Evolutionary conservation across 2,329 filamentous ascomycete genomes (phyloP), one percentile per base, ranked within the genome.

Genomic region (Clonostachys solani): DNA sequence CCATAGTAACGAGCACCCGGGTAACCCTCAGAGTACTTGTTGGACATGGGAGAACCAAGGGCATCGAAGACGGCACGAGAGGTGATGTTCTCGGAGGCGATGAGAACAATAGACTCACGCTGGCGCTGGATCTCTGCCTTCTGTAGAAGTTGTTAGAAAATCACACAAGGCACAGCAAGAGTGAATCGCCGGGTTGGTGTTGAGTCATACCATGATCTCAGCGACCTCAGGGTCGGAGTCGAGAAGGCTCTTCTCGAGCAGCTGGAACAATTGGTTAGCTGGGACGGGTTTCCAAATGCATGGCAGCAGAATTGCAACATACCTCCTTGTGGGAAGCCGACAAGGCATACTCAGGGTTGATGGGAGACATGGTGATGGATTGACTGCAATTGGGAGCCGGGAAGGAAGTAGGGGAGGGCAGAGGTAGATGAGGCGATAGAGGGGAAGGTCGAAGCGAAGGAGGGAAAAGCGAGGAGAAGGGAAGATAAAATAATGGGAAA

Each of bases 11-110:
- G 87, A 61, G 94, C 94, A 67, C 94, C 94, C 57, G 94, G 94
- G 72, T 96, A 96, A 56, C 94, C 94, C 80, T 99, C 94, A 16
- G 91, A 96, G 83, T 99, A 99, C 79, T 99, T 99, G 83, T 99
- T 96, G 72, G 89, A 90, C 88, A 94, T 95, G 69, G 88, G 87
- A 49, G 86, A 92, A 63, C 94, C 94, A 56, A 99, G 84, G 51
- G 94, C 94, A 75, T 99, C 92, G 76, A 96, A 96, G 63, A 99
- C 94, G 62, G 94, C 92, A 60, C 92, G 91, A 53, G 94, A 99
- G 49, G 94, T 99, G 74, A 99, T 92, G 80, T 99, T 99, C 79
- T 99, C 94, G 48, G 94, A 97, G 64, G 94, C 92, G 63, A 99
- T 99, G 67, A 99, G 86, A 65, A 97, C 89, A 73, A 99, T 95